phyloP scores from a whole-genome alignment of 495 filamentous ascomycete species.

The Aspergillus sclerotioniger region DNA sequence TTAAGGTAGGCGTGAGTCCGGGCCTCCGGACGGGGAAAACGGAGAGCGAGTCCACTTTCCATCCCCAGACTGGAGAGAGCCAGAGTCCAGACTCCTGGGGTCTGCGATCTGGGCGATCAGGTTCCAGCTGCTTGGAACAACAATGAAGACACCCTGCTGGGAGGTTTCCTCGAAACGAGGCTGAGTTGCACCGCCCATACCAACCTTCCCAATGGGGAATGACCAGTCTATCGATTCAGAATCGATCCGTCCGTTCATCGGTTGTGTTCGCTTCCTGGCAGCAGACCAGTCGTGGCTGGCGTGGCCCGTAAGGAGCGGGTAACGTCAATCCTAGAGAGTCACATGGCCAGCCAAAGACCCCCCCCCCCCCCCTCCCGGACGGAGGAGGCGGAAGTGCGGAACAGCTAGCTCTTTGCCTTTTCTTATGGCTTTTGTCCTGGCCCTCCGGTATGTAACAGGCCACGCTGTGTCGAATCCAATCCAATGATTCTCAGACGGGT shows the following conservation, averaged over 20 bases:
- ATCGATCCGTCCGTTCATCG: neutral
- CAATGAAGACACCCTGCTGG: neutral
- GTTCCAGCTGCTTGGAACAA: neutral
- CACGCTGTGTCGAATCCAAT: neutral
- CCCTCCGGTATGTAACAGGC: neutral
- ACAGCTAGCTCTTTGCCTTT: neutral
- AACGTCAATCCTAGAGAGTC: constrained; percentile 2
- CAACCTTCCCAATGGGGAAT: neutral
- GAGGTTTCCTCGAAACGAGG: neutral
- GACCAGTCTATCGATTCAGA: neutral
- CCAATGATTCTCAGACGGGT: neutral
- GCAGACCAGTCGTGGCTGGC: neutral
- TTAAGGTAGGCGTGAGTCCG: neutral
- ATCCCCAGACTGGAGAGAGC: neutral
- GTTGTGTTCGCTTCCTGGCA: neutral
- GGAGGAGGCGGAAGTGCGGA: neutral
- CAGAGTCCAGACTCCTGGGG: constrained; percentile 11
- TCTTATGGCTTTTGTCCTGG: neutral
- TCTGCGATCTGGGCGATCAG: neutral
- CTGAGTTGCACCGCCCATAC: neutral
- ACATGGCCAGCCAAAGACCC: constrained; percentile 3
- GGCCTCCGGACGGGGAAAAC: neutral
- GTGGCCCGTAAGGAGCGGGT: constrained; percentile 1
- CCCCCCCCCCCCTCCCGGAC: too few species aligned
- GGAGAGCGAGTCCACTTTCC: constrained; percentile 3